Conservation (phyloP, 331 rosid species). For the Cydonia oblonga region DNA sequence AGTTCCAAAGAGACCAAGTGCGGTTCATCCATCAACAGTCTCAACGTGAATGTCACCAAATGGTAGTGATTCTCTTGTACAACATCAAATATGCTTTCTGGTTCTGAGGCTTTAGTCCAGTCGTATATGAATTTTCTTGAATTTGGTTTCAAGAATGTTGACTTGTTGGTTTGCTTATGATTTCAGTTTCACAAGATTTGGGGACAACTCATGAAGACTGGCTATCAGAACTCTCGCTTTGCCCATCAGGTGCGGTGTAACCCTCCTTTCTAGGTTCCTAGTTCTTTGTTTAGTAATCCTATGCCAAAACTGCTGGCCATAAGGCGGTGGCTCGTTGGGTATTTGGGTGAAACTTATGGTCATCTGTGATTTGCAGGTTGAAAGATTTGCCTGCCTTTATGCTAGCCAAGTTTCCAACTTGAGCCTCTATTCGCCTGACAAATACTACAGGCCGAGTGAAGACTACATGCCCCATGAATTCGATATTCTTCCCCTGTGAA, state of each 20-base stretch:
- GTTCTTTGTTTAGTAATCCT: too few relatives aligned
- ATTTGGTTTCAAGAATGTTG: background rate
- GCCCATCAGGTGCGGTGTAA: constrained; percentile 74
- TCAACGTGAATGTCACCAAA: constrained; percentile 66
- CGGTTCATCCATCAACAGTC: constrained; percentile 59
- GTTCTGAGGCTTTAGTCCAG: background rate
- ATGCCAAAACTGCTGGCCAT: too few relatives aligned
- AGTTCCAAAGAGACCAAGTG: constrained; percentile 53
- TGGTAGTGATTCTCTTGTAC: constrained; percentile 31
- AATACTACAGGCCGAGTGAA: constrained; percentile 93
- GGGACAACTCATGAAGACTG: constrained; percentile 99
- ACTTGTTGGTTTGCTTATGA: constrained; percentile 2
- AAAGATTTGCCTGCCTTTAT: constrained; percentile 96
- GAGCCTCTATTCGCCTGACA: constrained; percentile 76
- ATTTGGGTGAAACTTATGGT: background rate
- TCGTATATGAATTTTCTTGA: background rate
- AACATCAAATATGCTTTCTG: background rate
- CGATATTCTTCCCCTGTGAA: constrained; percentile 45
- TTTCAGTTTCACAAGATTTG: constrained; percentile 78
- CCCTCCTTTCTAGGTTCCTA: background rate
- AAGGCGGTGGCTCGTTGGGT: too few relatives aligned
- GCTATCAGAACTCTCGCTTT: constrained; percentile 92
- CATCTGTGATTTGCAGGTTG: constrained; percentile 32
- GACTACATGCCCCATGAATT: constrained; percentile 95
- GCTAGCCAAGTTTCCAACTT: constrained; percentile 88